phyloP scores from a whole-genome alignment of 2,329 filamentous ascomycete species.

The Penicillium sp. region DNA sequence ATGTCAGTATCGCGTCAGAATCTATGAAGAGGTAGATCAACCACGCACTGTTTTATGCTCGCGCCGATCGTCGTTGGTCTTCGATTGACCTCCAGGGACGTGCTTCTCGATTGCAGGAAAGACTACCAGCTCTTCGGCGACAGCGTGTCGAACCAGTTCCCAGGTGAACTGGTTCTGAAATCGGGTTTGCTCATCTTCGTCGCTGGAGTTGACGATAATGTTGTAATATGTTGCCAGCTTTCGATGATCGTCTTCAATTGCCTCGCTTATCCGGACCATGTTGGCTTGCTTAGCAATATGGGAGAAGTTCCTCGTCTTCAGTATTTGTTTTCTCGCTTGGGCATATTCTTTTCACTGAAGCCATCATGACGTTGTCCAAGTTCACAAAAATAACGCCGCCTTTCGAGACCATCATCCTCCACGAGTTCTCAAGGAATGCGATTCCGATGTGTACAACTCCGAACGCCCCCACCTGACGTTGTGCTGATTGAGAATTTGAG shows the following conservation, averaged over 20 bases:
- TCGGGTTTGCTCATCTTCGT: conserved; percentile 44
- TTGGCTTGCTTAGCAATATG: neutral
- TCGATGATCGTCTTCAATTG: conserved; percentile 44
- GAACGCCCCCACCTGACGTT: neutral
- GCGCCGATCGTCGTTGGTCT: conserved; percentile 49
- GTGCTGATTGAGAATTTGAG: neutral
- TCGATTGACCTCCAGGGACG: conserved; percentile 46
- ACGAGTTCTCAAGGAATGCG: neutral
- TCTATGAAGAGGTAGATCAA: neutral
- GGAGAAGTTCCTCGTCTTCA: neutral
- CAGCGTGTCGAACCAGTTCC: conserved; percentile 51
- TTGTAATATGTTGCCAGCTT: conserved; percentile 45
- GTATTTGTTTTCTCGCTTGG: neutral
- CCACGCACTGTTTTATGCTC: conserved; percentile 46
- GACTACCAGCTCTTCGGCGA: conserved; percentile 53
- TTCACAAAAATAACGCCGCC: neutral
- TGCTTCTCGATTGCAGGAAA: conserved; percentile 54
- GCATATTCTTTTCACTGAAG: neutral
- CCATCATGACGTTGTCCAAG: conserved; percentile 5
- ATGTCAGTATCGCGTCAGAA: neutral
- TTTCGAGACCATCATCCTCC: neutral
- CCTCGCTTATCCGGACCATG: conserved; percentile 34
- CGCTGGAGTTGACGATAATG: conserved; percentile 41
- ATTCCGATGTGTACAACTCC: conserved; percentile 1
- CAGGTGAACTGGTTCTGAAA: conserved; percentile 53